These are phyloP conservation scores for Fagopyrum tataricum DNA, from an alignment of 148 eudicot genomes.

Conservation along the genomic window DNA sequence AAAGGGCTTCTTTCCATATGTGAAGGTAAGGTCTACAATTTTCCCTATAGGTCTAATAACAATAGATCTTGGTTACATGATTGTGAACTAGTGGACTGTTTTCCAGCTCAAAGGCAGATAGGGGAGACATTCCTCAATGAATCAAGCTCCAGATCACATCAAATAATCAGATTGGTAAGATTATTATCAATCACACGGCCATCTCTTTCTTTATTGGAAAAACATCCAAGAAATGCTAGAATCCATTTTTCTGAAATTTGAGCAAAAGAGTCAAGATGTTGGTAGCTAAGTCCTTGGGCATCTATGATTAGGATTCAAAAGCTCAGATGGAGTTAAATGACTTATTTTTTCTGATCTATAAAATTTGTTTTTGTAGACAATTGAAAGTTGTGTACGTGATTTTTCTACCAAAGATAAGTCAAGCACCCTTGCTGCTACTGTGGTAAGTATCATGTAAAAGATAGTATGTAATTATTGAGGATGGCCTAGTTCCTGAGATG, in stretches of 20 bases:
- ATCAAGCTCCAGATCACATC: slow-evolving; percentile 94
- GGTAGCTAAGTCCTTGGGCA: background rate
- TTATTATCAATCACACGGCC: background rate
- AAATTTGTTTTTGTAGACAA: slow-evolving; percentile 51
- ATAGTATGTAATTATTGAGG: background rate
- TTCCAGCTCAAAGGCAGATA: slow-evolving; percentile 95
- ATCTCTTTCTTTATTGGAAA: background rate
- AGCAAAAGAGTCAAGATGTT: background rate
- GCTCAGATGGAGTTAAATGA: background rate
- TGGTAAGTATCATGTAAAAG: slow-evolving; percentile 44
- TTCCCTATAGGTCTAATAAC: background rate
- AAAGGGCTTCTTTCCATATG: slow-evolving; percentile 85
- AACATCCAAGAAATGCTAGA: background rate
- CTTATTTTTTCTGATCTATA: slow-evolving; percentile 3
- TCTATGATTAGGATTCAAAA: background rate
- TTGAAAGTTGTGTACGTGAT: slow-evolving; percentile 76
- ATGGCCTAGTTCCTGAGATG: background rate
- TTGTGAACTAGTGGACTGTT: slow-evolving; percentile 10
- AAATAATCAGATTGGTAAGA: slow-evolving; percentile 86
- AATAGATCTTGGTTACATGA: slow-evolving; percentile 1
- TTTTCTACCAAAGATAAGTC: slow-evolving; percentile 48
- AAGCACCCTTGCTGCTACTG: slow-evolving; percentile 71
- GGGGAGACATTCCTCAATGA: slow-evolving; percentile 88
- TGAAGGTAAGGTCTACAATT: slow-evolving; percentile 43
- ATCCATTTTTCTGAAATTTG: background rate